Base-by-base conservation (phyloP, 768 basidiomycete species). In the Phlebiopsis flavidoalba region DNA sequence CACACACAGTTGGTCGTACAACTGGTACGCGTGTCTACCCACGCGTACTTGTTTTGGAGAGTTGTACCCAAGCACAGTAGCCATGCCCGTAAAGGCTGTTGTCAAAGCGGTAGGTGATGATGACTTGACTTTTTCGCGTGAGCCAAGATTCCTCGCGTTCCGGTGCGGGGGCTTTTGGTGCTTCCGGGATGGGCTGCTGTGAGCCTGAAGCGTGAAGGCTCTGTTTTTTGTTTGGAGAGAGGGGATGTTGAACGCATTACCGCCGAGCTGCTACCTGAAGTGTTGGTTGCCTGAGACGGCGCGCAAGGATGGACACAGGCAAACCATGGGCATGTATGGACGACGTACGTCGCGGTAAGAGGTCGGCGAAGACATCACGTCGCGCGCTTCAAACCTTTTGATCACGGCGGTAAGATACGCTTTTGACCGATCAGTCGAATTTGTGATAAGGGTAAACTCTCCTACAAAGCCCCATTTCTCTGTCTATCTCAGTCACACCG, bases 1-100 rank as follows among this genome's bases (percentile, higher is more conserved):
- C n/a, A 82, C 79, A 65, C 85, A 87, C 8, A 88, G 66, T 17
- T 78, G 70, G 53, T 82, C 77, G 67, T 90, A 90, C 53, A 89
- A 66, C 17, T 73, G 73, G 45, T 85, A 79, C 3, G 85, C 77
- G n/a, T 86, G 75, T 53, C 82, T 67, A 21, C 81, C 87, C 0
- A 87, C 85, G 3, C n/a, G n/a, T n/a, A 84, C 64, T 63, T 90
- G 87, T 63, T 80, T 84, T 0, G 82, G 74, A 62, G 79, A 84
- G 5, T 80, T 79, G 61, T 88, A 89, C 3, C 88, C 88, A 10
- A 88, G 73, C 7, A 77, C 57, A 48, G 74, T 76, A 11, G 82
- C 80, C 50, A 85, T n/a, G 0, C 69, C 70, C 12, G 83, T 60
- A 66, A 89, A 84, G 21, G 78, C 60, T 31, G n/a, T 31, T 31